Evolutionary conservation across 164 flowering plant species (phyloP).

Genomic region (Vitis labrusca): DNA sequence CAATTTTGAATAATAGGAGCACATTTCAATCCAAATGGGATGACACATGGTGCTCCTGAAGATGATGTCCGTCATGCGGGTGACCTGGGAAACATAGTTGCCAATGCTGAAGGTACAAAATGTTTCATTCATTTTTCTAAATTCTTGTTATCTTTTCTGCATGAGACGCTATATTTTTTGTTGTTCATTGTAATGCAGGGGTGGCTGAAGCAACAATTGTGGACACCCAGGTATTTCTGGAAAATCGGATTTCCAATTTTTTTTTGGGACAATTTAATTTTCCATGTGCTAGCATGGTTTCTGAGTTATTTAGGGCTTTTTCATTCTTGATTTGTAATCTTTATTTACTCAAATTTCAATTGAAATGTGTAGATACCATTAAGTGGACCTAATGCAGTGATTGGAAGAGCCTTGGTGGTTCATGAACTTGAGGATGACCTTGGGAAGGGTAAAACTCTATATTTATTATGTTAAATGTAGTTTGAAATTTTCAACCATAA

Average conservation of each 20-base stretch:
- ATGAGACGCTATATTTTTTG: neutral
- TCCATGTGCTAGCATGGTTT: neutral
- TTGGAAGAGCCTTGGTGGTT: conserved; percentile 94
- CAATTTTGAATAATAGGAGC: conserved; percentile 39
- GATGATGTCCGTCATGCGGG: conserved; percentile 98
- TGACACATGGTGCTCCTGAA: conserved; percentile 96
- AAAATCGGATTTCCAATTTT: neutral
- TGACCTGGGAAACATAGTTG: conserved; percentile 99
- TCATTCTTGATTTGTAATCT: neutral
- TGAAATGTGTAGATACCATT: conserved; percentile 71
- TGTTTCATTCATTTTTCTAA: conserved; percentile 5
- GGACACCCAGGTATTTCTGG: conserved; percentile 66
- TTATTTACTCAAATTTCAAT: conserved; percentile 1
- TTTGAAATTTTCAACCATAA: neutral
- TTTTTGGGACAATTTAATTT: neutral
- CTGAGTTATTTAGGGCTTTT: neutral
- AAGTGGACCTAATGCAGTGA: conserved; percentile 72
- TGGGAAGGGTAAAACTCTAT: conserved; percentile 74
- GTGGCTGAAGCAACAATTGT: conserved; percentile 93
- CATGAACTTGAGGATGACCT: conserved; percentile 97
- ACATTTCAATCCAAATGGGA: conserved; percentile 78
- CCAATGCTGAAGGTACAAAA: conserved; percentile 77
- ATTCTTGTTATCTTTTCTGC: neutral
- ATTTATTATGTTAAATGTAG: conserved; percentile 3
- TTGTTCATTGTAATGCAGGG: conserved; percentile 40